phyloP scores from a whole-genome alignment of 176 grass and related monocot genomes.

The Ananas comosus region DNA sequence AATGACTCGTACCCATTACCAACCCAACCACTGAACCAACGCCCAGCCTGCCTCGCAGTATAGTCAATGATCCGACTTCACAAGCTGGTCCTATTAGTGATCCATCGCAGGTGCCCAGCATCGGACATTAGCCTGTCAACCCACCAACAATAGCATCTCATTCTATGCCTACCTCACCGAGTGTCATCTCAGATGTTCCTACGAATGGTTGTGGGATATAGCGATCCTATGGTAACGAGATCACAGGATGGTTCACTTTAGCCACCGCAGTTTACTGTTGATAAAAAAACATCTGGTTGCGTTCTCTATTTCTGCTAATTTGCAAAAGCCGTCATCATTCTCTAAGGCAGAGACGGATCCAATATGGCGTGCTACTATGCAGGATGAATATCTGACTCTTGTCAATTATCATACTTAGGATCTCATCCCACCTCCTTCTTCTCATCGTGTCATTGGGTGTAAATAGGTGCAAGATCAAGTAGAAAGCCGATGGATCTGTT shows the following conservation, averaged over 20 bases:
- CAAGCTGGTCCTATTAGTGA: too few relatives aligned
- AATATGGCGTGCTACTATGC: neutral
- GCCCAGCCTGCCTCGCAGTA: too few relatives aligned
- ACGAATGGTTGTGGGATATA: neutral
- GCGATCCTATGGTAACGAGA: conserved; percentile 1
- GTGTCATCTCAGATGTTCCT: neutral
- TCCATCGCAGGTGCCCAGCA: too few relatives aligned
- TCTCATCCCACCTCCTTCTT: neutral
- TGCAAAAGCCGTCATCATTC: neutral
- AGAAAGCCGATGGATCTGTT: neutral
- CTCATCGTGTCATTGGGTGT: neutral
- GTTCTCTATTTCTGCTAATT: neutral
- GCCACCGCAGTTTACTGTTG: neutral
- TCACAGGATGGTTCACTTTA: neutral
- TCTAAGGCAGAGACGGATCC: neutral
- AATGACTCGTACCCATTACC: too few relatives aligned
- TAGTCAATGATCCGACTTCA: too few relatives aligned
- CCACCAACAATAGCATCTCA: neutral
- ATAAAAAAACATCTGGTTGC: neutral
- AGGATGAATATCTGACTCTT: neutral
- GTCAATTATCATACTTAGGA: neutral
- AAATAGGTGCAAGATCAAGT: neutral
- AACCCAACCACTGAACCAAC: too few relatives aligned
- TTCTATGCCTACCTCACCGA: neutral
- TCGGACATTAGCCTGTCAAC: too few relatives aligned